Evolutionary conservation across 371 early-diverging fungal species (phyloP).

Genomic region (Edhazardia aedis): DNA sequence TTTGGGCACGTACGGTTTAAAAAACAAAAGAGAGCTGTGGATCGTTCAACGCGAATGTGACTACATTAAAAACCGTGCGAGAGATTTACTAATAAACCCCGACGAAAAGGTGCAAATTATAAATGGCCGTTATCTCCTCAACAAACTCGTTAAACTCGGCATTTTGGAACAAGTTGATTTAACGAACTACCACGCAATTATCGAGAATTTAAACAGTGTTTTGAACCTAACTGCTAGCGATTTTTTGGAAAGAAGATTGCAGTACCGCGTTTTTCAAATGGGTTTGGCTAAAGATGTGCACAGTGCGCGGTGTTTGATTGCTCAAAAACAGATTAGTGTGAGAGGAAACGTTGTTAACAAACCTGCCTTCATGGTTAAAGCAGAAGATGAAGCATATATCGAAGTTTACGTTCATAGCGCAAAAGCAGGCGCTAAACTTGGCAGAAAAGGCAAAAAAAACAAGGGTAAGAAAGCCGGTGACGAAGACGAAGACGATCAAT

Average conservation of each 20-base stretch:
- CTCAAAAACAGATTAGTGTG: constrained; percentile 72
- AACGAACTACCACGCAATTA: constrained; percentile 52
- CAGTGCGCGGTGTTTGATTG: constrained; percentile 94
- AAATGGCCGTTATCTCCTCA: constrained; percentile 90
- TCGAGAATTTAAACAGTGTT: constrained; percentile 91
- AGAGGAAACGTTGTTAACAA: constrained; percentile 35
- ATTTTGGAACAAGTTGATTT: constrained; percentile 55
- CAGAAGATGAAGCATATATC: constrained; percentile 40
- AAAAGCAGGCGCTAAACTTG: constrained; percentile 2
- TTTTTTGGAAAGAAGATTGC: constrained; percentile 94
- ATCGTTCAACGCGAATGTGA: constrained; percentile 78
- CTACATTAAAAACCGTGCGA: constrained; percentile 96
- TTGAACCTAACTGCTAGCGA: constrained; percentile 84
- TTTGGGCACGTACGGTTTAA: constrained; percentile 87
- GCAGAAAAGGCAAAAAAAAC: constrained; percentile 10
- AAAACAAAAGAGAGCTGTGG: constrained; percentile 98
- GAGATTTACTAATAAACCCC: constrained; percentile 87
- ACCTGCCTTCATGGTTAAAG: constrained; percentile 40
- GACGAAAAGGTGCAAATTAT: constrained; percentile 87
- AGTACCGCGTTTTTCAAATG: constrained; percentile 91
- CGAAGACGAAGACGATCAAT: too few species aligned
- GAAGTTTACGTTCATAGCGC: constrained; percentile 19
- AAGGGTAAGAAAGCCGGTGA: too few species aligned
- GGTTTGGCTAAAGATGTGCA: constrained; percentile 95
- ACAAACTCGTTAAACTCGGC: constrained; percentile 84